Conservation (phyloP, 176 grass and related monocot species). For the Phoenix roebelenii region DNA sequence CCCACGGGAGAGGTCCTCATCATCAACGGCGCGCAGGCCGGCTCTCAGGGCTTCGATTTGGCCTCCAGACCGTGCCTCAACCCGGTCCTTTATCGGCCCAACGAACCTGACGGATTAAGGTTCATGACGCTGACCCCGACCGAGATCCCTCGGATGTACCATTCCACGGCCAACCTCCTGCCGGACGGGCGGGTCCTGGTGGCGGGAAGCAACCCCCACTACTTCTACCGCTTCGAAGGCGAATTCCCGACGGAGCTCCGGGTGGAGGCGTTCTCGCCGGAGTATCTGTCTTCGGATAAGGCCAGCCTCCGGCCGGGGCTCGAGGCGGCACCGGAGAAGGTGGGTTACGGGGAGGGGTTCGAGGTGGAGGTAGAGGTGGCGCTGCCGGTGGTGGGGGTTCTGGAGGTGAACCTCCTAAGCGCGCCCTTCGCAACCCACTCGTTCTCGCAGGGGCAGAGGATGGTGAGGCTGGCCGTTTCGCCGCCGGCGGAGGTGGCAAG, state of each 20-base stretch:
- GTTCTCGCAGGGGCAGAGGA: constrained; percentile 26
- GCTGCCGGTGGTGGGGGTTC: constrained; percentile 10
- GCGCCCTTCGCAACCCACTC: constrained; percentile 21
- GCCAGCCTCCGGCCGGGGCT: neutral
- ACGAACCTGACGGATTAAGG: constrained; percentile 12
- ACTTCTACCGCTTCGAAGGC: constrained; percentile 16
- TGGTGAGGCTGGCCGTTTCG: constrained; percentile 6
- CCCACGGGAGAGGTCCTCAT: constrained; percentile 20
- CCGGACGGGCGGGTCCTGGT: constrained; percentile 19
- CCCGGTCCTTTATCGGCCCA: constrained; percentile 18
- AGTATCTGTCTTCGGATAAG: constrained; percentile 19
- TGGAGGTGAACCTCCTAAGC: constrained; percentile 20
- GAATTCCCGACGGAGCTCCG: constrained; percentile 25
- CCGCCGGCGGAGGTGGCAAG: neutral
- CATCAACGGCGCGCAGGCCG: constrained; percentile 16
- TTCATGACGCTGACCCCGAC: constrained; percentile 21
- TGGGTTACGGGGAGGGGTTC: constrained; percentile 14
- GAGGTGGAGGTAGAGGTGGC: neutral
- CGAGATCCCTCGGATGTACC: constrained; percentile 12
- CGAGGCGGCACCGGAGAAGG: neutral
- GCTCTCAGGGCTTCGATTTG: constrained; percentile 19
- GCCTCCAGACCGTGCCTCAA: constrained; percentile 9
- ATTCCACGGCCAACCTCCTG: constrained; percentile 22
- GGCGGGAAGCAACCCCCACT: constrained; percentile 23
- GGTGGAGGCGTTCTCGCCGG: constrained; percentile 18